phyloP scores from a whole-genome alignment of 257 asterid genomes.

The Forsythia viridissima region DNA sequence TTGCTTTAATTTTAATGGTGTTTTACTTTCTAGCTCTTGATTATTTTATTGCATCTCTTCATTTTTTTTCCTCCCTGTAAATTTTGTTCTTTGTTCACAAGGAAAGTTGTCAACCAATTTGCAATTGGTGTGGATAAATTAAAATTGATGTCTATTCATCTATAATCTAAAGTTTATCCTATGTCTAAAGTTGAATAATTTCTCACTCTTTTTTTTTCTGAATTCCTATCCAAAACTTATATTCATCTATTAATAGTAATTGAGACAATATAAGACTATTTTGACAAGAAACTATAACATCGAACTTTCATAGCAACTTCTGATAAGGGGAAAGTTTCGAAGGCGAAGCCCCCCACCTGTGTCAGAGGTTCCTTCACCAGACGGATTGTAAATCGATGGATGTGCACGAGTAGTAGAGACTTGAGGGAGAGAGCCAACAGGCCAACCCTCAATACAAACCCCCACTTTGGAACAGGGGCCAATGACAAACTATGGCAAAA shows the following conservation, averaged over 20 bases:
- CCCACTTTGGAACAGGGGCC: neutral
- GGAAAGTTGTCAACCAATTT: neutral
- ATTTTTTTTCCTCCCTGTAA: too few species aligned
- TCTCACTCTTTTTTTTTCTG: neutral
- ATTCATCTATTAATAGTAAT: too few species aligned
- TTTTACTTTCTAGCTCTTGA: neutral
- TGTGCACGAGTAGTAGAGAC: too few species aligned
- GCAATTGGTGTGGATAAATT: neutral
- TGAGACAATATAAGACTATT: neutral
- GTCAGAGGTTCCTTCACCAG: too few species aligned
- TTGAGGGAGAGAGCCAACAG: too few species aligned
- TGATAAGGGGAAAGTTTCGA: too few species aligned
- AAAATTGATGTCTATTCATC: too few species aligned
- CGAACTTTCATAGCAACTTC: neutral
- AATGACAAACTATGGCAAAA: slow-evolving; percentile 67
- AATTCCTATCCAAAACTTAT: neutral
- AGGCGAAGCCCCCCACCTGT: too few species aligned
- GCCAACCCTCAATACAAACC: too few species aligned
- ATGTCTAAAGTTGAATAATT: too few species aligned
- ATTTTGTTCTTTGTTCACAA: neutral
- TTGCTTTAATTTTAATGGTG: neutral
- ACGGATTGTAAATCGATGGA: too few species aligned
- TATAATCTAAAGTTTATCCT: too few species aligned
- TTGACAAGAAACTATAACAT: neutral
- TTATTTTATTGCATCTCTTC: neutral